Percentiles rank a stretch among this genome's conserved stretches.
Conservation (phyloP, 176 grass and related monocot genomes). For the Tillandsia fasciculata region DNA sequence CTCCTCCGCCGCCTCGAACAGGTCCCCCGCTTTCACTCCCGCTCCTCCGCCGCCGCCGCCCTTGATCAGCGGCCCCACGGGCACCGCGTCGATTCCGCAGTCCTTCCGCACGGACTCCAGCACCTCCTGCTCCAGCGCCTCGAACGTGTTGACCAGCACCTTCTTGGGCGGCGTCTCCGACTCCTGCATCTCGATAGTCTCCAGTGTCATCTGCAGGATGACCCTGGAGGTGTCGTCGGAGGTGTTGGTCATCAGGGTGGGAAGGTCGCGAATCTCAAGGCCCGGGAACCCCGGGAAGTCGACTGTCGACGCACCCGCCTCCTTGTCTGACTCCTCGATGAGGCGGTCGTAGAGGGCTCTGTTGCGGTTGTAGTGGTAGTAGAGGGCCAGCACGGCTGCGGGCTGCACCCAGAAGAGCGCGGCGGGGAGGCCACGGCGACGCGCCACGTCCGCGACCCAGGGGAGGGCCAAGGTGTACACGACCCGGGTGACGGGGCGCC, state of each 20-base stretch:
- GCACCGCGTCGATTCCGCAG: constrained; percentile 41
- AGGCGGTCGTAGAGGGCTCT: not conserved
- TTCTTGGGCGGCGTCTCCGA: constrained; percentile 1
- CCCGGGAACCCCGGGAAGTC: constrained; percentile 35
- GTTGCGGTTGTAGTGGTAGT: constrained; percentile 52
- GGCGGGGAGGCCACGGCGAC: constrained; percentile 12
- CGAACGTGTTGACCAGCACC: constrained; percentile 61
- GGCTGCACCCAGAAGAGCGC: constrained; percentile 52
- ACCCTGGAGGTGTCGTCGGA: constrained; percentile 9
- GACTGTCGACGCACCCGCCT: not conserved
- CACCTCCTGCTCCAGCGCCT: constrained; percentile 40
- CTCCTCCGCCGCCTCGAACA: constrained; percentile 32
- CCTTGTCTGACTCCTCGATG: not conserved
- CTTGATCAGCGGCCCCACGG: constrained; percentile 26
- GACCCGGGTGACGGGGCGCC: constrained; percentile 36
- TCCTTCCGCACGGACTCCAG: constrained; percentile 18
- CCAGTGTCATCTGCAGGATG: constrained; percentile 9
- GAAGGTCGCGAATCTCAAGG: constrained; percentile 41
- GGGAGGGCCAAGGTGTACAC: constrained; percentile 12
- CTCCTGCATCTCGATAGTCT: constrained; percentile 13
- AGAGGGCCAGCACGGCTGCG: constrained; percentile 20
- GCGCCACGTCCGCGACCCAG: constrained; percentile 20
- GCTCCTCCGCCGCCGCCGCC: not conserved
- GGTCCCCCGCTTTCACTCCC: constrained; percentile 16
- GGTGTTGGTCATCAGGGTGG: constrained; percentile 30